Evolutionary conservation across 176 grass and related monocot species (phyloP).

Genomic region (Cymbopogon citratus): DNA sequence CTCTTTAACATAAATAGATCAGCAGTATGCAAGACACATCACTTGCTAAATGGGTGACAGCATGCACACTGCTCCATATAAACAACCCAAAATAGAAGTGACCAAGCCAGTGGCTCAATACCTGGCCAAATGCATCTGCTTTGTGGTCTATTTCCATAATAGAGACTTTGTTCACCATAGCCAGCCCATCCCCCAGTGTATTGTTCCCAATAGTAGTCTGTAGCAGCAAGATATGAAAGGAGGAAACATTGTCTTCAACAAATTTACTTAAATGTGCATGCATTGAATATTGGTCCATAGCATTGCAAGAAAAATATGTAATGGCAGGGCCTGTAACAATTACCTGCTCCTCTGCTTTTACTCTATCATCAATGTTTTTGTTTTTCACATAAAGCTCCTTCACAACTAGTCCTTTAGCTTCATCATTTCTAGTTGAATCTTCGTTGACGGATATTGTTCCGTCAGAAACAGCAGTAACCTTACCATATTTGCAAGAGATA

Average conservation of each 20-base stretch:
- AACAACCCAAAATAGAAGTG: neutral
- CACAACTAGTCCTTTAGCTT: slow-evolving; percentile 5
- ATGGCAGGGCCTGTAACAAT: neutral
- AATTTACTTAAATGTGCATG: neutral
- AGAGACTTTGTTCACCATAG: neutral
- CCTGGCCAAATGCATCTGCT: slow-evolving; percentile 8
- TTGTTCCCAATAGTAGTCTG: slow-evolving; percentile 2
- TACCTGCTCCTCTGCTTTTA: slow-evolving; percentile 26
- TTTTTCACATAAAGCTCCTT: neutral
- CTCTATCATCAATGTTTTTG: neutral
- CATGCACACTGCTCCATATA: neutral
- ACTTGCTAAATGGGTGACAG: neutral
- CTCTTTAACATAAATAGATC: neutral
- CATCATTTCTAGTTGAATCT: neutral
- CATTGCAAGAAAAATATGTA: neutral
- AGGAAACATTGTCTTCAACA: neutral
- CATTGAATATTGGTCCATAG: neutral
- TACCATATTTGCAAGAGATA: slow-evolving; percentile 16
- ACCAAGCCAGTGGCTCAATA: neutral
- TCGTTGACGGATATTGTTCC: neutral
- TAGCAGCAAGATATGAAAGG: slow-evolving; percentile 5
- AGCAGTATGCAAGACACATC: neutral
- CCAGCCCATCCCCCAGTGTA: neutral
- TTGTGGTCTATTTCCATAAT: neutral
- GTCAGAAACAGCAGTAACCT: slow-evolving; percentile 18